Evolutionary conservation across 73 alveolate species (phyloP).

Genomic region (Halteria grandinella): DNA sequence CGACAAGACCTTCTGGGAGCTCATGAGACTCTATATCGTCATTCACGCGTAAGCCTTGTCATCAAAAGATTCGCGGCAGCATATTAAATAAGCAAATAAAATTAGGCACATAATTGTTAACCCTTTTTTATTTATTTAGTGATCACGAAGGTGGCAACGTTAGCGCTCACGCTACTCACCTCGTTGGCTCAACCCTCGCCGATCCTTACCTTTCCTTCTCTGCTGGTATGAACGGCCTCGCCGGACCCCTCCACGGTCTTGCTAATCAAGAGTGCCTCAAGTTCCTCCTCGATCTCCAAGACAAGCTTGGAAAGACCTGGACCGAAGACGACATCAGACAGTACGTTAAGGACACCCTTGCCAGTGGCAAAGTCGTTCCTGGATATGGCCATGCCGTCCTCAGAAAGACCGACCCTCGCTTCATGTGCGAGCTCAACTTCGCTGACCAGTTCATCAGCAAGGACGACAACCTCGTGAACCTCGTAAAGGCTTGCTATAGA

Average conservation of each 20-base stretch:
- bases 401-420: slow-evolving; percentile 95
- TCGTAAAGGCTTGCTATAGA: slow-evolving; percentile 74
- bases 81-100: background rate
- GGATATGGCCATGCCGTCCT: slow-evolving; percentile 98
- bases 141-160: slow-evolving; percentile 96
- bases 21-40: slow-evolving; percentile 82
- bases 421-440: slow-evolving; percentile 69
- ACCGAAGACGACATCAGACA: slow-evolving; percentile 74
- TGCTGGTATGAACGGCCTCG: slow-evolving; percentile 91
- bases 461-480: slow-evolving; percentile 77
- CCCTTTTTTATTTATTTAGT: background rate
- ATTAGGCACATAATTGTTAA: background rate
- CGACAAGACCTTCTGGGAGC: slow-evolving; percentile 70
- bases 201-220: slow-evolving; percentile 90
- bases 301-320: slow-evolving; percentile 76
- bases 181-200: slow-evolving; percentile 91
- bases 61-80: background rate
- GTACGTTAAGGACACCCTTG: slow-evolving; percentile 58
- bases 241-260: slow-evolving; percentile 96
- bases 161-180: slow-evolving; percentile 86
- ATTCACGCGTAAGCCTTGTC: slow-evolving; percentile 64
- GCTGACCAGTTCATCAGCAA: slow-evolving; percentile 72
- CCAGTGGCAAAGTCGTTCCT: slow-evolving; percentile 83
- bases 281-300: slow-evolving; percentile 78
- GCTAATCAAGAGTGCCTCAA: slow-evolving; percentile 93